Percentiles rank a stretch among this genome's conserved stretches.
Conservation (phyloP, 78 protist species). For the Dictyostelium intermedium region DNA sequence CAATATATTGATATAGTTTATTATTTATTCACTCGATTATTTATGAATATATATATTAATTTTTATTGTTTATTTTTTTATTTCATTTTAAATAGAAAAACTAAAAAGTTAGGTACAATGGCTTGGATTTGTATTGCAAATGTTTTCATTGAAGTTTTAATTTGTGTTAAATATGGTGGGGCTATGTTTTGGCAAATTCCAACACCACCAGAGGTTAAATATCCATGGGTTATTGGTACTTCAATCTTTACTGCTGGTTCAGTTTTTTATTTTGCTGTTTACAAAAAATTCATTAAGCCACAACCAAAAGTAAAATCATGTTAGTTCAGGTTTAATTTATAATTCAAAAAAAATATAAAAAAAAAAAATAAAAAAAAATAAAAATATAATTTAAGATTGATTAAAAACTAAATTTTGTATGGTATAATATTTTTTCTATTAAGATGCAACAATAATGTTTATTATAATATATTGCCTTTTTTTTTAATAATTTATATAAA, state of each 20-base stretch:
- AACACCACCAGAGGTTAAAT: slow-evolving; percentile 61
- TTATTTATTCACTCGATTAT: background rate
- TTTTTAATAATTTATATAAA: background rate
- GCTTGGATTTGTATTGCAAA: slow-evolving; percentile 83
- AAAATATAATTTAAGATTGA: background rate
- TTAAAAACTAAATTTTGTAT: too few species aligned
- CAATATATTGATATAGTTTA: background rate
- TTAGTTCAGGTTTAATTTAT: background rate
- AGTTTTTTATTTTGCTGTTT: slow-evolving; percentile 44
- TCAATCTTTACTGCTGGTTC: slow-evolving; percentile 14
- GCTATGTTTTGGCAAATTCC: slow-evolving; percentile 60
- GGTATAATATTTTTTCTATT: background rate
- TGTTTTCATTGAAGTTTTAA: slow-evolving; percentile 64
- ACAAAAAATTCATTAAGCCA: slow-evolving; percentile 1
- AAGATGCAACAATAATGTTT: background rate
- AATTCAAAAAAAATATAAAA: background rate
- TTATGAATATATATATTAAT: background rate
- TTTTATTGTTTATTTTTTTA: background rate
- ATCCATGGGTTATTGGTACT: slow-evolving; percentile 66
- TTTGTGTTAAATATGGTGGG: slow-evolving; percentile 83
- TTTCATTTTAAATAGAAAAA: background rate
- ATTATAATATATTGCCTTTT: background rate
- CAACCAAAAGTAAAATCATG: slow-evolving; percentile 1
- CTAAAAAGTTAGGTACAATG: slow-evolving; percentile 82
- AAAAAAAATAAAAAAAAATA: background rate